phyloP scores from a whole-genome alignment of 495 filamentous ascomycete genomes.

The Talaromyces trachyspermus region DNA sequence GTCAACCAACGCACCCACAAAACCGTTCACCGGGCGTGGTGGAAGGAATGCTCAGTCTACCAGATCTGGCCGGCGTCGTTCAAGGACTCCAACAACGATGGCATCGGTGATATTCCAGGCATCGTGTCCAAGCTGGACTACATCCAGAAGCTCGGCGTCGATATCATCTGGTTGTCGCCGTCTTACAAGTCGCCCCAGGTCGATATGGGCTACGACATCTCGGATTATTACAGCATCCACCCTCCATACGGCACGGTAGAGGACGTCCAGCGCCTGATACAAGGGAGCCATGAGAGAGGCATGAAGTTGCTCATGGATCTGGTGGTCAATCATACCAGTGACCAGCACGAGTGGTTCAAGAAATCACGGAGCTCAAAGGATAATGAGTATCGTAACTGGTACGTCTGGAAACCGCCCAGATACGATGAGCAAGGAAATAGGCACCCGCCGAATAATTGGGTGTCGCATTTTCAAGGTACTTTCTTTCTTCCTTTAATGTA shows the following conservation, averaged over 20 bases:
- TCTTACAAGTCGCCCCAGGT: slow-evolving; percentile 59
- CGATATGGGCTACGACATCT: slow-evolving; percentile 58
- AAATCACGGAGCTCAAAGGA: slow-evolving; percentile 54
- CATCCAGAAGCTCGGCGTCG: slow-evolving; percentile 53
- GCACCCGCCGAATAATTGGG: slow-evolving; percentile 66
- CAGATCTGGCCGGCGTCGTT: slow-evolving; percentile 65
- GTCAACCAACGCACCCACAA: not conserved
- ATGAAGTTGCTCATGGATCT: slow-evolving; percentile 71
- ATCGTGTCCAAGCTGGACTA: slow-evolving; percentile 61
- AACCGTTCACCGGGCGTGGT: slow-evolving; percentile 38
- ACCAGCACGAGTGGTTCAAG: slow-evolving; percentile 69
- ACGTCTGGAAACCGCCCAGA: slow-evolving; percentile 60
- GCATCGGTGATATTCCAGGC: slow-evolving; percentile 60
- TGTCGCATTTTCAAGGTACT: slow-evolving; percentile 48
- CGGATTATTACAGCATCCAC: slow-evolving; percentile 58
- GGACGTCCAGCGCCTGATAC: slow-evolving; percentile 58
- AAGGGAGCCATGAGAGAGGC: slow-evolving; percentile 45
- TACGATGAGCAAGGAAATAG: slow-evolving; percentile 52
- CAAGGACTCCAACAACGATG: slow-evolving; percentile 60
- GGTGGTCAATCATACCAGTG: slow-evolving; percentile 75
- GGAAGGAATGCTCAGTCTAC: slow-evolving; percentile 55
- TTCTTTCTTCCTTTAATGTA: too few species aligned
- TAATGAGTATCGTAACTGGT: slow-evolving; percentile 59
- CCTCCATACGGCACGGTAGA: slow-evolving; percentile 53
- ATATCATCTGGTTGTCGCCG: slow-evolving; percentile 63